These are phyloP conservation scores for Cytospora piceicola DNA, from an alignment of 2,329 filamentous ascomycete species.

Conservation along the genomic window DNA sequence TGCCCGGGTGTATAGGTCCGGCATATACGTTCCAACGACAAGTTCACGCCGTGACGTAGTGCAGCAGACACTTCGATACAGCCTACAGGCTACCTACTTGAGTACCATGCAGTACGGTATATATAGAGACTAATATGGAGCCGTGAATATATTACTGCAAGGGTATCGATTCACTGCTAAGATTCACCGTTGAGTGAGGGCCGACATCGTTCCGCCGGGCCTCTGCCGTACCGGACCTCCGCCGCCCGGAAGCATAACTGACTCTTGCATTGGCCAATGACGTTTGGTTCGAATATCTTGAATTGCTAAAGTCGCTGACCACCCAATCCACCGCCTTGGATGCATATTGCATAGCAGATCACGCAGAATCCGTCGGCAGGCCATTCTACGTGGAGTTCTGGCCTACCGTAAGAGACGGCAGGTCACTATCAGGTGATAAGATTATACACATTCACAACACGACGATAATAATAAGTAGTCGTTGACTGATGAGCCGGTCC, in stretches of 20 bases:
- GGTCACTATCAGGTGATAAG: background rate
- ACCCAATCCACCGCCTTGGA: background rate
- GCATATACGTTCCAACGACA: background rate
- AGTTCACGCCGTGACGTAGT: background rate
- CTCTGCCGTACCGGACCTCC: conserved; percentile 12
- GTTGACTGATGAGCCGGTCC: background rate
- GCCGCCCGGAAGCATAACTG: conserved; percentile 19
- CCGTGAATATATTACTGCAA: background rate
- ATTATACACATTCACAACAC: background rate
- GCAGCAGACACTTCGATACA: background rate
- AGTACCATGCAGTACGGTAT: too few species aligned
- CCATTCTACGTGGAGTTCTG: background rate
- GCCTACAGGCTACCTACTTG: background rate
- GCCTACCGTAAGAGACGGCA: background rate
- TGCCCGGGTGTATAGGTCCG: background rate
- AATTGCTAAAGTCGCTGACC: conserved; percentile 16
- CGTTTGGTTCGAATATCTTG: conserved; percentile 12
- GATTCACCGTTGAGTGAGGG: conserved; percentile 10
- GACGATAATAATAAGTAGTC: background rate
- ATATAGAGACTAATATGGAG: too few species aligned
- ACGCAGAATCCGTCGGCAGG: background rate
- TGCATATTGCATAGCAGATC: background rate
- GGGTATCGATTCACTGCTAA: too few species aligned
- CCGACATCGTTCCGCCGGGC: conserved; percentile 12
- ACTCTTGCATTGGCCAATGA: conserved; percentile 21